Conservation (phyloP, 2,329 filamentous ascomycete genomes). For the Cladosporium halotolerans region DNA sequence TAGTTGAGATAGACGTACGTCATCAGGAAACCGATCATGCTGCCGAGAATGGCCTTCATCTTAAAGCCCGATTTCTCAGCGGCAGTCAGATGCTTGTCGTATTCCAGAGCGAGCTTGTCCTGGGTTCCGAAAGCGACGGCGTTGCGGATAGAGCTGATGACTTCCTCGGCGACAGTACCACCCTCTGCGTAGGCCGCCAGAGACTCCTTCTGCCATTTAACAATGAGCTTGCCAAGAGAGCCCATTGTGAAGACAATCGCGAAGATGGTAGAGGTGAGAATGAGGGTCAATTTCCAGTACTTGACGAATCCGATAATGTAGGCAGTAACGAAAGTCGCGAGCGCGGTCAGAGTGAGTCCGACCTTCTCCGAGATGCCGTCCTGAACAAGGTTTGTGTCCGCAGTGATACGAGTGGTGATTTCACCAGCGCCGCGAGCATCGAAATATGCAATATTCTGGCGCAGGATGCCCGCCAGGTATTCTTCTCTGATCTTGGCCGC, state of each 20-base stretch:
- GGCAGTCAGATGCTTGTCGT: constrained; percentile 65
- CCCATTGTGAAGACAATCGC: constrained; percentile 76
- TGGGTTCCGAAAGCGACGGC: constrained; percentile 90
- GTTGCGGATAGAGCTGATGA: constrained; percentile 87
- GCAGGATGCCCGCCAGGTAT: constrained; percentile 77
- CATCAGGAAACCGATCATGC: constrained; percentile 83
- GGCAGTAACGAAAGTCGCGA: constrained; percentile 78
- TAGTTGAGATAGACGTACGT: constrained; percentile 80
- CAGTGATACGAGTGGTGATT: constrained; percentile 88
- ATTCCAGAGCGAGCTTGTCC: constrained; percentile 80
- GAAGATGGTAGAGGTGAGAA: constrained; percentile 74
- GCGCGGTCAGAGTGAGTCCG: constrained; percentile 65
- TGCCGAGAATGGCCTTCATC: constrained; percentile 63
- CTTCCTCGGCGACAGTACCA: constrained; percentile 86
- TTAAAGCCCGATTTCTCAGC: constrained; percentile 73
- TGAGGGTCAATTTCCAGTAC: constrained; percentile 89
- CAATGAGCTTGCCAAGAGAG: constrained; percentile 63
- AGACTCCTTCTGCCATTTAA: constrained; percentile 73
- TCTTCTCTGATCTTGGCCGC: constrained; percentile 56
- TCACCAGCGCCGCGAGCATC: constrained; percentile 90
- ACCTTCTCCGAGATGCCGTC: constrained; percentile 92
- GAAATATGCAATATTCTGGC: constrained; percentile 87
- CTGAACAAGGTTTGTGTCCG: constrained; percentile 88
- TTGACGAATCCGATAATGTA: constrained; percentile 87
- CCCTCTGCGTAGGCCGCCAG: constrained; percentile 75